These are phyloP conservation scores for Mycena capillaripes DNA, from an alignment of 768 basidiomycete genomes.

Conservation along the genomic window DNA sequence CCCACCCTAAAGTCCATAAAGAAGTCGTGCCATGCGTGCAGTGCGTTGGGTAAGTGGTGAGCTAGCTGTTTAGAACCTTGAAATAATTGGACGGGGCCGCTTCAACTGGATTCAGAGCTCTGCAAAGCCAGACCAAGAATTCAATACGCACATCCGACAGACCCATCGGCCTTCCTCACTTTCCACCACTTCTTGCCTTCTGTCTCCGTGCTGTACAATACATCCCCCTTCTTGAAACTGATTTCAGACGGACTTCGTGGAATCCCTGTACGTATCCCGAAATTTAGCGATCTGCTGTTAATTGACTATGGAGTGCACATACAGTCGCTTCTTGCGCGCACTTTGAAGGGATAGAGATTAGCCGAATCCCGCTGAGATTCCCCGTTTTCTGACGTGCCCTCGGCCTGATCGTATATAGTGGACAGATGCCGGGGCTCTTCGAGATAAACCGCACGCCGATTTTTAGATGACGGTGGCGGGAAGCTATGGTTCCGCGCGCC, in stretches of 20 bases:
- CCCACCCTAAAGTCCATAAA: background rate
- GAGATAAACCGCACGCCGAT: slow-evolving; percentile 26
- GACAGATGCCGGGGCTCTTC: slow-evolving; percentile 29
- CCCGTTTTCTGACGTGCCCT: background rate
- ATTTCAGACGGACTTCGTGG: slow-evolving; percentile 78
- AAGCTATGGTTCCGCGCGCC: background rate
- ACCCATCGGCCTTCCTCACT: slow-evolving; percentile 70
- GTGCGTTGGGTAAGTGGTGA: background rate
- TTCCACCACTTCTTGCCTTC: slow-evolving; percentile 76
- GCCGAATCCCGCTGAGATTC: slow-evolving; percentile 9
- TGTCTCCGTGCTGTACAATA: slow-evolving; percentile 79
- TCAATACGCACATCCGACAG: slow-evolving; percentile 61
- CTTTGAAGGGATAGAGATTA: slow-evolving; percentile 25
- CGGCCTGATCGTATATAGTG: slow-evolving; percentile 29
- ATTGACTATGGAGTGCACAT: background rate
- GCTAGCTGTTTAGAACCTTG: slow-evolving; percentile 25
- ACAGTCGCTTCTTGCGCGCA: slow-evolving; percentile 33
- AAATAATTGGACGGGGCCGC: slow-evolving; percentile 37
- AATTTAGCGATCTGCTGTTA: background rate
- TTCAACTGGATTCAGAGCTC: background rate
- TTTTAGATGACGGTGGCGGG: slow-evolving; percentile 21
- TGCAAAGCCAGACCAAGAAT: background rate
- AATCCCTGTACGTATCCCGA: slow-evolving; percentile 54
- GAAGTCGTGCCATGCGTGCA: background rate
- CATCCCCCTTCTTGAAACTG: slow-evolving; percentile 80